Conservation (phyloP, 163 green algal genomes). For the Scenedesmus sp. region DNA sequence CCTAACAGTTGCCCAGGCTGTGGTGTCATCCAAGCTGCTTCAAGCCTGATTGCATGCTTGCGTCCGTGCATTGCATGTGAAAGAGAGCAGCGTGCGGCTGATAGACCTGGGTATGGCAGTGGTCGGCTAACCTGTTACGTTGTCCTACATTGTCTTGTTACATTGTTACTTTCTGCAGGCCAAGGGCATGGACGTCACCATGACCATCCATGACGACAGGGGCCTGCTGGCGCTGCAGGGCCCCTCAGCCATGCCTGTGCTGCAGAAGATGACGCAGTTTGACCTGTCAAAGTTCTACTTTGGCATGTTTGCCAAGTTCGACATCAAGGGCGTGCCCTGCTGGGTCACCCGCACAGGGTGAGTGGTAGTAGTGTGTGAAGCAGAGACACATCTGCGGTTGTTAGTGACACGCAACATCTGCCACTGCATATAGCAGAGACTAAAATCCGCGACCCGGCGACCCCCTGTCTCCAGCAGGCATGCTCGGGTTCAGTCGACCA, state of each 20-base stretch:
- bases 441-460: too few relatives aligned
- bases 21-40: too few relatives aligned
- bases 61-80: too few relatives aligned
- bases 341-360: conserved; percentile 95
- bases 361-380: neutral
- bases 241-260: conserved; percentile 79
- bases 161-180: conserved; percentile 56
- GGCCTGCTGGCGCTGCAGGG: conserved; percentile 92
- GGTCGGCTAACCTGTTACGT: neutral
- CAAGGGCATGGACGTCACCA: conserved; percentile 80
- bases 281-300: conserved; percentile 96
- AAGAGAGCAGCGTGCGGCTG: too few relatives aligned
- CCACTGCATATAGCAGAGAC: too few relatives aligned
- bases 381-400: neutral
- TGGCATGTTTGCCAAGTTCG: conserved; percentile 82
- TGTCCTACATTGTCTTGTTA: neutral
- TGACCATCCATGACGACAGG: conserved; percentile 93
- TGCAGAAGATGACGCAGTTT: conserved; percentile 75
- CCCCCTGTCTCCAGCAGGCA: too few relatives aligned
- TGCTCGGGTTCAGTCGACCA: too few relatives aligned
- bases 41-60: too few relatives aligned
- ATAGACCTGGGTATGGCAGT: too few relatives aligned
- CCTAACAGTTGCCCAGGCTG: too few relatives aligned
- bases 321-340: conserved; percentile 83
- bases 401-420: neutral